Base-by-base conservation (phyloP, 306 rosid genomes). In the Vigna angularis region DNA sequence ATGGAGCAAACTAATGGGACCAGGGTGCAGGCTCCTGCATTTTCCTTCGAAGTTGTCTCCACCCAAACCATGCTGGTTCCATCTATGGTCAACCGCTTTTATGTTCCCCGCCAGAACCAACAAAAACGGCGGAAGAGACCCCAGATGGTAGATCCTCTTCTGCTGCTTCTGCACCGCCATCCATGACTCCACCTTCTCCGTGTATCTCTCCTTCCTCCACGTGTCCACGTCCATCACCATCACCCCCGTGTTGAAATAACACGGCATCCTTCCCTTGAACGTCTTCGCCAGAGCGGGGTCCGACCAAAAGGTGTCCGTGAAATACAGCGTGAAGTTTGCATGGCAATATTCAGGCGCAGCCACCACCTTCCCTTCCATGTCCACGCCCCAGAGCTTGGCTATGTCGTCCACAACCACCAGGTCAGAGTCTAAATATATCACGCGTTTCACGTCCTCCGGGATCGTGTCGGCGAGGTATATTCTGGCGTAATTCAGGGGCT, bases 11-110 rank as follows among this genome's bases (percentile, higher is more conserved):
- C 92, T 89, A 32, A 89, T 84, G 5, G 94, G 92, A 5, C 94
- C 94, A 22, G 97, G 94, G 68, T 89, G 94, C 38, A 88, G 36
- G 1, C 69, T 75, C 80, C 94, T 74, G 12, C 94, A 91, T 58
- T 79, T 88, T 0, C 97, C 93, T 83, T 91, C 87, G 26, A 88
- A 74, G 56, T 89, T 91, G 57, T 91, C 94, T 16, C 94, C 97
- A 6, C 97, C 92, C 4, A 91, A 82, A 11, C 97, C 97, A 56
- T 91, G 97, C 20, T 88, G 93, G 73, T 91, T 91, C 96, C 96
- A 91, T 40, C 93, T 71, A 48, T 91, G 91, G 75, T 89, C 89
- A 15, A 89, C 93, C 1, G 84, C 85, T 71, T 80, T 89, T 3
- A 91, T 91, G 30, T 89, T 89, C 28, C 92, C 94, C 0, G 97